Base-by-base conservation (phyloP, 345 rosid genomes). In the Linum trigynum region DNA sequence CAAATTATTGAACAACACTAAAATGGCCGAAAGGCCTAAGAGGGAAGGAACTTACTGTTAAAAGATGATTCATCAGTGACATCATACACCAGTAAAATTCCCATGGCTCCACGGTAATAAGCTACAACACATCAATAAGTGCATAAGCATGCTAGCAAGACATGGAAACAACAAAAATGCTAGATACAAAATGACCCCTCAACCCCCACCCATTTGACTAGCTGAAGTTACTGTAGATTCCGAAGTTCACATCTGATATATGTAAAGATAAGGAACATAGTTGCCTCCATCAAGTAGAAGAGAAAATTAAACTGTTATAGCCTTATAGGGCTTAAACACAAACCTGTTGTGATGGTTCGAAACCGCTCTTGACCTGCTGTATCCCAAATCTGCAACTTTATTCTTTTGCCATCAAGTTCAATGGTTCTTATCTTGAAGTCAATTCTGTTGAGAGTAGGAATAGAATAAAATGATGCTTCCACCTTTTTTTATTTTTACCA, bases 31-130 rank as follows among this genome's bases (percentile, higher is more conserved):
- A 61, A 61, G 48, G 45, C 41, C 9, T 16, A 5, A 16, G 16
- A 14, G 39, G 39, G 39, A 61, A 61, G 17, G 39, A 16, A 38
- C 16, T 61, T 61, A 70, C 80, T 81, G 61, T 84, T 85, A 39
- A 72, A 48, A 53, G 53, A 60, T 32, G 42, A 59, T 39, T 67
- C 71, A 16, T 67, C 71, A 1, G 71, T 67, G 14, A 67, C 64
- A 60, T 67, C 71, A 59, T 67, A 67, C 56, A 67, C 71, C 38
- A 67, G 62, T 58, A 67, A 60, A 59, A 67, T 67, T 4, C 71
- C 71, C 71, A 67, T 67, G 64, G 70, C 70, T 67, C 43, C 55
- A 36, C 64, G 64, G 45, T 61, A 61, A 61, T 61, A 61, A 14
- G 64, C 64, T 61, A 45, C 64, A 61, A 15, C n/a, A 38, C 50